Percentiles rank a stretch among this genome's conserved stretches.
Conservation (phyloP, 257 asterid species). For the Solanum appendiculatum region DNA sequence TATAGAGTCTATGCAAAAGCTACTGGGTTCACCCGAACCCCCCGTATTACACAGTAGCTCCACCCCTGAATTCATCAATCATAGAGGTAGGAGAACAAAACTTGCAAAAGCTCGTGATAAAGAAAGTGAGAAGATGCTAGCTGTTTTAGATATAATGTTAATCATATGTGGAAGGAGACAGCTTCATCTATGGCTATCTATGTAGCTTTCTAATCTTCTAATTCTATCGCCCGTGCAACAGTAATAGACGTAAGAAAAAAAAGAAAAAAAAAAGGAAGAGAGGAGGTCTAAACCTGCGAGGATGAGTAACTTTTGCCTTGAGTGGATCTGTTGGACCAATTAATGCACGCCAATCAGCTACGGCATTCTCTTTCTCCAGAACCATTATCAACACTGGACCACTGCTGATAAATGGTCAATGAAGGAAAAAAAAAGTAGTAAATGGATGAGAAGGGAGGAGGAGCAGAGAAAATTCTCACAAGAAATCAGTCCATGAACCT, state of each 20-base stretch:
- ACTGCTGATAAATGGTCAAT: constrained; percentile 20
- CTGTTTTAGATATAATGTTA: background rate
- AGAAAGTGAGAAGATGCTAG: background rate
- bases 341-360: constrained; percentile 78
- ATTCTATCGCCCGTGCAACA: background rate
- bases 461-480: background rate
- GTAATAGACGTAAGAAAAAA: background rate
- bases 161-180: background rate
- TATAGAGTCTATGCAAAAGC: too few relatives aligned
- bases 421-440: background rate
- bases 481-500: background rate
- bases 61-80: too few relatives aligned
- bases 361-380: constrained; percentile 69
- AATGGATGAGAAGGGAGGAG: background rate
- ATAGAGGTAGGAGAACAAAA: background rate
- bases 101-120: background rate
- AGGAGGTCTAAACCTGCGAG: constrained; percentile 42
- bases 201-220: background rate
- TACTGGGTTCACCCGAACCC: too few relatives aligned
- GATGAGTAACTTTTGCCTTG: constrained; percentile 68
- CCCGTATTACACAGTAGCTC: too few relatives aligned
- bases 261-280: background rate
- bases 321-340: constrained; percentile 80
- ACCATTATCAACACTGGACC: constrained; percentile 74
- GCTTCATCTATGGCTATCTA: background rate